These are phyloP conservation scores for Rehmannia glutinosa DNA, from an alignment of 257 asterid genomes.

Conservation along the genomic window DNA sequence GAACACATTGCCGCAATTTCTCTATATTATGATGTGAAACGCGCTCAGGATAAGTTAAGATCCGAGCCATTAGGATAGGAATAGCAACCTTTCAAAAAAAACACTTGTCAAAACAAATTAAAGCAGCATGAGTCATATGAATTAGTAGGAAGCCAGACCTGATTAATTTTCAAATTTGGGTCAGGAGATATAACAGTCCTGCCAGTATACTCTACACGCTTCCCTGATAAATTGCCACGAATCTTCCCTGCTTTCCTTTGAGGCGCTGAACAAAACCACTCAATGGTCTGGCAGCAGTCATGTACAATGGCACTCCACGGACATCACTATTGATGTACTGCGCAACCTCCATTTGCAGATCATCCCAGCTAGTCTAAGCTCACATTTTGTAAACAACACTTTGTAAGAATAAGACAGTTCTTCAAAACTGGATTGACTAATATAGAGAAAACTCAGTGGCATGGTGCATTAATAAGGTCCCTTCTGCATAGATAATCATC, in stretches of 20 bases:
- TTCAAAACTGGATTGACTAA: constrained; percentile 6
- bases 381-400: constrained; percentile 9
- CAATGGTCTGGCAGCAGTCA: constrained; percentile 40
- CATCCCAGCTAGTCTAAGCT: constrained; percentile 58
- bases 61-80: constrained; percentile 82
- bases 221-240: constrained; percentile 93
- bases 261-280: constrained; percentile 95
- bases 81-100: constrained; percentile 66
- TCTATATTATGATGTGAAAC: constrained; percentile 91
- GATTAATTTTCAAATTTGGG: constrained; percentile 81
- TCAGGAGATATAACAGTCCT: constrained; percentile 98
- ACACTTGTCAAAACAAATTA: constrained; percentile 8
- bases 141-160: constrained; percentile 45
- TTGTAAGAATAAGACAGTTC: constrained; percentile 8
- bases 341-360: constrained; percentile 77
- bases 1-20: constrained; percentile 86
- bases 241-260: constrained; percentile 94
- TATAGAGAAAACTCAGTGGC: not conserved
- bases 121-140: not conserved
- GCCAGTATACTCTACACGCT: constrained; percentile 95
- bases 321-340: constrained; percentile 80
- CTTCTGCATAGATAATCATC: not conserved
- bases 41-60: constrained; percentile 88
- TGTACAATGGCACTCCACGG: constrained; percentile 46
- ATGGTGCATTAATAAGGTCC: not conserved